These are phyloP conservation scores for Phytophthora sansomeana DNA, from an alignment of 352 stramenopile species.

Conservation along the genomic window DNA sequence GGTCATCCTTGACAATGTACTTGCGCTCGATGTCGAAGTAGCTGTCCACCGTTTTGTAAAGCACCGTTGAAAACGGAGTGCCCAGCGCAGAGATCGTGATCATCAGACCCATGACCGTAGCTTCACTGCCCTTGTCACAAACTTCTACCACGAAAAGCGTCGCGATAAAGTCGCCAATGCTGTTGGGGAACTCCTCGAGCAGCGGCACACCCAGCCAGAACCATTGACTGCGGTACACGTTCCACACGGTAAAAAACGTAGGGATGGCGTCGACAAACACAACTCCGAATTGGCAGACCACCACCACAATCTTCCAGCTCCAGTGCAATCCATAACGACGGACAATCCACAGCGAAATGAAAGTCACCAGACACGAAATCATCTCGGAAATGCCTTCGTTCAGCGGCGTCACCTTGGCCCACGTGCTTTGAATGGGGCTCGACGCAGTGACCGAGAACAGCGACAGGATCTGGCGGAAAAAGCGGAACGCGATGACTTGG, in stretches of 20 bases:
- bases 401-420: slow-evolving; percentile 63
- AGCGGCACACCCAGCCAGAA: slow-evolving; percentile 71
- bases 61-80: slow-evolving; percentile 57
- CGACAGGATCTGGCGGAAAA: slow-evolving; percentile 58
- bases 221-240: slow-evolving; percentile 75
- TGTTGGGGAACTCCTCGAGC: slow-evolving; percentile 57
- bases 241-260: slow-evolving; percentile 71
- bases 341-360: slow-evolving; percentile 51
- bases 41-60: slow-evolving; percentile 66
- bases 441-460: slow-evolving; percentile 59
- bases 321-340: slow-evolving; percentile 59
- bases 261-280: slow-evolving; percentile 56
- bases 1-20: slow-evolving; percentile 46
- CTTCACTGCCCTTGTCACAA: slow-evolving; percentile 56
- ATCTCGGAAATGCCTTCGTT: slow-evolving; percentile 65
- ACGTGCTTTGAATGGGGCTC: slow-evolving; percentile 57
- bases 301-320: slow-evolving; percentile 58
- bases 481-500: slow-evolving; percentile 61
- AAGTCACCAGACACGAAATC: slow-evolving; percentile 47
- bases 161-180: slow-evolving; percentile 53
- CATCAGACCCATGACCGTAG: slow-evolving; percentile 54
- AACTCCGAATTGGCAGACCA: slow-evolving; percentile 51
- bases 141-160: slow-evolving; percentile 65
- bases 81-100: slow-evolving; percentile 52
- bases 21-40: slow-evolving; percentile 66